These are phyloP conservation scores for Globisporangium iwayamae DNA, from an alignment of 352 stramenopile species.

Conservation along the genomic window DNA sequence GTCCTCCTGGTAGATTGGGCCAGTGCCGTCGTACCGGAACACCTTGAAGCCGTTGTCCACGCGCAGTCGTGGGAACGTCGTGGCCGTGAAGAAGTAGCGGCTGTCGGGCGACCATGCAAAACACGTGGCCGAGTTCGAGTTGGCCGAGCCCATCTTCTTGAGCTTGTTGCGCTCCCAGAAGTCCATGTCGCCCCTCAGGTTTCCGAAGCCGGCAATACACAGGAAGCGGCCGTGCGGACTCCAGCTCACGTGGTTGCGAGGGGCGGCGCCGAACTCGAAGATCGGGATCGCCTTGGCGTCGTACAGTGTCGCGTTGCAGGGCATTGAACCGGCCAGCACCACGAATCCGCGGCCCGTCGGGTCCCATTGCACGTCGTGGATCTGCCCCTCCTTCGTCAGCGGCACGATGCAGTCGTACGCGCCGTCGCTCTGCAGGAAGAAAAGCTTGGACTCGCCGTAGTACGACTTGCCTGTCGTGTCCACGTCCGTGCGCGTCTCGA, in stretches of 20 bases:
- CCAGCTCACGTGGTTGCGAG: conserved; percentile 95
- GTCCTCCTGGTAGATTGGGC: conserved; percentile 83
- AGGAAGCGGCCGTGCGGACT: conserved; percentile 96
- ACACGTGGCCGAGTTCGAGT: conserved; percentile 74
- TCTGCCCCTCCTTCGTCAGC: conserved; percentile 86
- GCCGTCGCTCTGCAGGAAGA: conserved; percentile 92
- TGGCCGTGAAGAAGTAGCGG: conserved; percentile 94
- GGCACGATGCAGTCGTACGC: conserved; percentile 90
- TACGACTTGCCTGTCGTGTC: conserved; percentile 95
- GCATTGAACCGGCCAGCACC: conserved; percentile 95
- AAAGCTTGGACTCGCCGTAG: conserved; percentile 96
- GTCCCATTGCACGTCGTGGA: conserved; percentile 95
- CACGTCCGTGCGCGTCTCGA: conserved; percentile 90
- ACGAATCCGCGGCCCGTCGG: conserved; percentile 91
- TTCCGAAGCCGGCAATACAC: conserved; percentile 94
- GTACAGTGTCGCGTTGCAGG: conserved; percentile 94
- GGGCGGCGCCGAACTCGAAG: conserved; percentile 95
- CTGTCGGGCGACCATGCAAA: conserved; percentile 94
- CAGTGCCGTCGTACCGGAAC: conserved; percentile 95
- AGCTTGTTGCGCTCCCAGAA: conserved; percentile 96
- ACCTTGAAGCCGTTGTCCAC: conserved; percentile 98
- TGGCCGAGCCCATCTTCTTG: conserved; percentile 91
- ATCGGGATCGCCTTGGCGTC: conserved; percentile 92
- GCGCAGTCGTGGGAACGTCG: conserved; percentile 97
- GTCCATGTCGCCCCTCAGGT: conserved; percentile 95